phyloP scores from a whole-genome alignment of 1,284 basidiomycete species.

The Leccinum pachyderme region DNA sequence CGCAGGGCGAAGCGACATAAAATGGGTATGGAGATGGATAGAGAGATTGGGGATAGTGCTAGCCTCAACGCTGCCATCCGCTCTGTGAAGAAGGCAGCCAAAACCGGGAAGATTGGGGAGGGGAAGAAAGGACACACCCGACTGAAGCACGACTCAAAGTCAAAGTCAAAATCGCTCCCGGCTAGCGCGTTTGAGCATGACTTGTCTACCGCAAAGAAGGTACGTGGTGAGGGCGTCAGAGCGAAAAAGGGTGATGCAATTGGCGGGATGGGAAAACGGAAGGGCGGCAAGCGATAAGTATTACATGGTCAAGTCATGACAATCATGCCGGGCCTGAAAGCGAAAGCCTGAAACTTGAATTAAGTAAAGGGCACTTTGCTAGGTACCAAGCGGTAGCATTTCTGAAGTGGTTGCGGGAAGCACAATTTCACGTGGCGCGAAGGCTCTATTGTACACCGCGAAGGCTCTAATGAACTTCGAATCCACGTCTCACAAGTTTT shows the following conservation, averaged over 20 bases:
- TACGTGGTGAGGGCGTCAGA: slow-evolving; percentile 41
- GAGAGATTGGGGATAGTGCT: slow-evolving; percentile 53
- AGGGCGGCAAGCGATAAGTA: slow-evolving; percentile 40
- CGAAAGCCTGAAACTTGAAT: not conserved
- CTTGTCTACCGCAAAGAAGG: slow-evolving; percentile 32
- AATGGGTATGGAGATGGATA: slow-evolving; percentile 79
- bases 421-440: slow-evolving; percentile 30
- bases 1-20: slow-evolving; percentile 84
- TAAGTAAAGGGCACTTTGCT: not conserved
- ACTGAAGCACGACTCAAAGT: slow-evolving; percentile 18
- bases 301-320: slow-evolving; percentile 4
- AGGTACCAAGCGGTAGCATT: not conserved
- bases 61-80: slow-evolving; percentile 75
- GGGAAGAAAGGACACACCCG: slow-evolving; percentile 15
- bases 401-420: slow-evolving; percentile 19
- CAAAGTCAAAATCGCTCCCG: slow-evolving; percentile 23
- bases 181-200: slow-evolving; percentile 42
- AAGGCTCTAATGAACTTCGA: slow-evolving; percentile 25
- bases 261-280: slow-evolving; percentile 49
- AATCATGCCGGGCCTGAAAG: not conserved
- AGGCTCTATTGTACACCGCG: slow-evolving; percentile 17
- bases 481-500: slow-evolving; percentile 14
- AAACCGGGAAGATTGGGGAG: slow-evolving; percentile 47
- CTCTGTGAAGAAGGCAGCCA: slow-evolving; percentile 75
- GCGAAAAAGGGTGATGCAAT: slow-evolving; percentile 49